Conservation (phyloP, 352 stramenopile genomes). For the Blastocystis sp. region DNA sequence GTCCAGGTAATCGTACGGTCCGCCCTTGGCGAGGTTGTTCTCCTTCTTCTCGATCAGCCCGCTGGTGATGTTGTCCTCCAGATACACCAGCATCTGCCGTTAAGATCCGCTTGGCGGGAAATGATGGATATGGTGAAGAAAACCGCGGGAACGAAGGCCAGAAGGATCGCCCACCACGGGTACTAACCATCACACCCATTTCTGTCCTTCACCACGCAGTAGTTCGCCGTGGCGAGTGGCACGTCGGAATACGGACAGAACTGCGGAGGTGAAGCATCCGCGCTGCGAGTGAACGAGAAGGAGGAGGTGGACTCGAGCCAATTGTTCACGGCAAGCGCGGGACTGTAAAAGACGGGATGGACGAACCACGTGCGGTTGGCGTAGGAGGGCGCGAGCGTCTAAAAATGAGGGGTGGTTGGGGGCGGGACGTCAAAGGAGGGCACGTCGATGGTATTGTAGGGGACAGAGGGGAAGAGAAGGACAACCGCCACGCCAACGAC, state of each 20-base stretch:
- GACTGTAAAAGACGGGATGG: constrained; percentile 21
- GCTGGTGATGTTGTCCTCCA: constrained; percentile 54
- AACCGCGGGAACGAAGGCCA: constrained; percentile 46
- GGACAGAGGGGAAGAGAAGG: constrained; percentile 2
- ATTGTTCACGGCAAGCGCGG: constrained; percentile 23
- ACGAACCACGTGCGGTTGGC: constrained; percentile 12
- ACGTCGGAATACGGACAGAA: constrained; percentile 46
- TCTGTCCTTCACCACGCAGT: neutral
- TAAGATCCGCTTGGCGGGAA: neutral
- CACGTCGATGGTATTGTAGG: constrained; percentile 16
- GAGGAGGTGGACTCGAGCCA: neutral
- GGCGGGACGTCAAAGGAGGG: neutral
- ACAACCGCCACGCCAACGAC: neutral
- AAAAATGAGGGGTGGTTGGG: neutral
- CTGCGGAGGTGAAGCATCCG: neutral
- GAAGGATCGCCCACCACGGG: constrained; percentile 31
- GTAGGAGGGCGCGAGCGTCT: constrained; percentile 20
- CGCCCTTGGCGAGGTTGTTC: constrained; percentile 54
- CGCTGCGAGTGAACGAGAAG: neutral
- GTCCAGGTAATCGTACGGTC: constrained; percentile 58
- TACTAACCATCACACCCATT: neutral
- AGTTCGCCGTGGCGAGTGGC: neutral
- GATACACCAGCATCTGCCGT: constrained; percentile 27
- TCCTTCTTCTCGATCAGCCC: constrained; percentile 40
- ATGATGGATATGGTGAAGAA: constrained; percentile 28